A percentile compares a stretch with the other conserved stretches of the same genome.
phyloP scores from a whole-genome alignment of 2,329 filamentous ascomycete species.

The Verruconis gallopava region DNA sequence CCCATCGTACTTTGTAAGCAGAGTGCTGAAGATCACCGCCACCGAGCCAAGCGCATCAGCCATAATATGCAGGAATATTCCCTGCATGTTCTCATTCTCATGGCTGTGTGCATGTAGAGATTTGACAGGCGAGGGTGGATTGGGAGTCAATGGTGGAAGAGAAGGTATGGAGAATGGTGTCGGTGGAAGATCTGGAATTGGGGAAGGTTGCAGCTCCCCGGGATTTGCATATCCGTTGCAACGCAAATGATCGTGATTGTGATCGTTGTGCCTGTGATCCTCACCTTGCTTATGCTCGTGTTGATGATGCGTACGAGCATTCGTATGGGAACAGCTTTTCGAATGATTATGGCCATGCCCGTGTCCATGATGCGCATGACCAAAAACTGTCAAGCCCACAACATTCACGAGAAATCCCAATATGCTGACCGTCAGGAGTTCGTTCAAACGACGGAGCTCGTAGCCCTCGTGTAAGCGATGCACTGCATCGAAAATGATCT shows the following conservation, averaged over 20 bases:
- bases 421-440: constrained; percentile 79
- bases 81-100: constrained; percentile 95
- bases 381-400: constrained; percentile 79
- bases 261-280: constrained; percentile 17
- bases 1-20: constrained; percentile 72
- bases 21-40: constrained; percentile 84
- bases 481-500: constrained; percentile 90
- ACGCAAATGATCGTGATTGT: constrained; percentile 82
- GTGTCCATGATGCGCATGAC: constrained; percentile 39
- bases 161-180: constrained; percentile 11
- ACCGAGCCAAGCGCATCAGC: constrained; percentile 91
- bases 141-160: constrained; percentile 12
- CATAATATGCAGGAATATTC: constrained; percentile 89
- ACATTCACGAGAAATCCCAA: constrained; percentile 82
- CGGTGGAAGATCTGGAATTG: constrained; percentile 10
- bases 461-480: constrained; percentile 75
- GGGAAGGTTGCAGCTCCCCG: constrained; percentile 35
- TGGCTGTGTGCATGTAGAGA: constrained; percentile 38
- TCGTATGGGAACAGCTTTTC: constrained; percentile 18
- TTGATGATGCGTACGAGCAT: constrained; percentile 23
- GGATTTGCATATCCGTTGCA: constrained; percentile 39
- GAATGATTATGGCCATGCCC: constrained; percentile 51
- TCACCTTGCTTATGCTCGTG: constrained; percentile 17
- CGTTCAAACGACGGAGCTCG: constrained; percentile 69
- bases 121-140: constrained; percentile 12